phyloP scores from a whole-genome alignment of 805 yeast species.

The Metschnikowia cubensis region DNA sequence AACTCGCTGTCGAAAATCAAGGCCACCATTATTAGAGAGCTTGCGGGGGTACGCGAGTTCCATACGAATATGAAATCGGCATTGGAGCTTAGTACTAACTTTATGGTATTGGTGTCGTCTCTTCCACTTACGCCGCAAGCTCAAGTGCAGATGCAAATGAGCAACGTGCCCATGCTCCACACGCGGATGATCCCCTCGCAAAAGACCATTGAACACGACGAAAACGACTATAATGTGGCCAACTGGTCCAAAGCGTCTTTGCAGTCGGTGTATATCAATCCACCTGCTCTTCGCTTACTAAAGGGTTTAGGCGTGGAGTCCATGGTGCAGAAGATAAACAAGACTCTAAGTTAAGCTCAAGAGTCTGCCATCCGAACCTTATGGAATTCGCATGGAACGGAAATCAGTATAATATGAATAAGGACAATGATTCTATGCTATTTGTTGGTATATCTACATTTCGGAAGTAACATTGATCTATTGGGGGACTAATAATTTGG shows the following conservation, averaged over 20 bases:
- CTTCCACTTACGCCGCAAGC: constrained; percentile 47
- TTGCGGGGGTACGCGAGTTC: constrained; percentile 47
- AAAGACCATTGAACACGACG: constrained; percentile 9
- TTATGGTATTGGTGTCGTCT: constrained; percentile 46
- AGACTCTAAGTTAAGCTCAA: neutral
- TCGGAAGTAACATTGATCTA: too few relatives aligned
- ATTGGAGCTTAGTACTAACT: constrained; percentile 20
- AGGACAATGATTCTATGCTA: too few relatives aligned
- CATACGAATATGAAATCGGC: constrained; percentile 23
- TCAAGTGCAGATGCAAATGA: constrained; percentile 39
- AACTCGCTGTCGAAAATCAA: constrained; percentile 41
- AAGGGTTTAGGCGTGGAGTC: constrained; percentile 30
- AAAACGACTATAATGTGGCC: constrained; percentile 25
- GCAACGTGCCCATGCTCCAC: constrained; percentile 44
- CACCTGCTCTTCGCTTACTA: constrained; percentile 30
- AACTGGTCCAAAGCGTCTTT: constrained; percentile 40
- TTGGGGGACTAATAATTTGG: too few relatives aligned
- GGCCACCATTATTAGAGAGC: constrained; percentile 48
- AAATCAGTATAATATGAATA: too few relatives aligned
- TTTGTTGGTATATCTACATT: too few relatives aligned
- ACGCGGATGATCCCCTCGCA: constrained; percentile 35
- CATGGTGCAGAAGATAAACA: neutral
- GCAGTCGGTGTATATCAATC: constrained; percentile 35
- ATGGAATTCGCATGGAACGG: too few relatives aligned
- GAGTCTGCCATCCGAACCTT: too few relatives aligned